phyloP scores from a whole-genome alignment of 2,329 filamentous ascomycete genomes.

The Neonectria hederae region DNA sequence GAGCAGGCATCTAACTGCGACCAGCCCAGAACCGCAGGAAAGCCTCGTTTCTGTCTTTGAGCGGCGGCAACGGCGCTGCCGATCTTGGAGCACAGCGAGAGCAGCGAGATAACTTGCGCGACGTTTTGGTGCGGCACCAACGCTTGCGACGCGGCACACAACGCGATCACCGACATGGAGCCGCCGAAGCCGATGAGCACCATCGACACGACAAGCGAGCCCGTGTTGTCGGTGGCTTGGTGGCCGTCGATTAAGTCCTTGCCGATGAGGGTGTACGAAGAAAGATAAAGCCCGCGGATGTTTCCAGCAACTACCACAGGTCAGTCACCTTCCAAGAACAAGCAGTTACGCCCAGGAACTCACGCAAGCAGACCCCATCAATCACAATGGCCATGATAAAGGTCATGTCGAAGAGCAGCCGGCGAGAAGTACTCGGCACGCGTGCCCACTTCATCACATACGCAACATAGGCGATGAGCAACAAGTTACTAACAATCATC shows the following conservation, averaged over 20 bases:
- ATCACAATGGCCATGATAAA: conserved; percentile 45
- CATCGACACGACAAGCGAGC: conserved; percentile 44
- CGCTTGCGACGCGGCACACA: conserved; percentile 49
- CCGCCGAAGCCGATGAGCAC: conserved; percentile 48
- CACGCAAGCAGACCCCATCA: conserved; percentile 43
- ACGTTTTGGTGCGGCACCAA: conserved; percentile 52
- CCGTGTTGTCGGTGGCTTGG: conserved; percentile 42
- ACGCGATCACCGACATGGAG: conserved; percentile 49
- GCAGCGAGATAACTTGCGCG: conserved; percentile 45
- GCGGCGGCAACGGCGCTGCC: conserved; percentile 44
- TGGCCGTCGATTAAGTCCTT: conserved; percentile 44
- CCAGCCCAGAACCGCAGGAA: conserved; percentile 44
- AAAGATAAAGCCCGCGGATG: conserved; percentile 46
- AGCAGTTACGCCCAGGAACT: neutral
- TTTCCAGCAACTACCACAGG: conserved; percentile 39
- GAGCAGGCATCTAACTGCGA: neutral
- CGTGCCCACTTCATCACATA: conserved; percentile 54
- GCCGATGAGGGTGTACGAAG: conserved; percentile 47
- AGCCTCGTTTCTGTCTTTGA: conserved; percentile 37
- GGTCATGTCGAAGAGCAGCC: conserved; percentile 44
- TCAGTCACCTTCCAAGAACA: neutral
- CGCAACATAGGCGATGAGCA: conserved; percentile 54
- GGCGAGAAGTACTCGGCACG: conserved; percentile 38
- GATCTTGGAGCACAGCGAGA: conserved; percentile 50
- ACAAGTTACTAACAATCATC: conserved; percentile 51